These are phyloP conservation scores for Metschnikowia dekortorum DNA, from an alignment of 805 yeast species.

Conservation along the genomic window DNA sequence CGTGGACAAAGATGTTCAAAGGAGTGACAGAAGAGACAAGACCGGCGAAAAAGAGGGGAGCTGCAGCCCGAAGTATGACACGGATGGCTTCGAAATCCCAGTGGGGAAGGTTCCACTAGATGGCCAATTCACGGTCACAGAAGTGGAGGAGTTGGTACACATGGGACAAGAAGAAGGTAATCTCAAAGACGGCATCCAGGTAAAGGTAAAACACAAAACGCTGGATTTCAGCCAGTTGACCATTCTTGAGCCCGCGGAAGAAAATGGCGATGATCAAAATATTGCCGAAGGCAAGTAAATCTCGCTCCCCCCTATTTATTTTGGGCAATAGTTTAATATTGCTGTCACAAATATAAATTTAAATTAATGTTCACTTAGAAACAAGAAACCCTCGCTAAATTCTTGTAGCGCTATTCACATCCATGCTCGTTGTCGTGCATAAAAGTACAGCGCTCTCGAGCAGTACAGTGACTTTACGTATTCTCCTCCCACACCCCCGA, in stretches of 20 bases:
- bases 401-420: too few species aligned
- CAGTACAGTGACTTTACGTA: background rate
- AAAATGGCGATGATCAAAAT: background rate
- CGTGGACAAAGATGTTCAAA: conserved; percentile 19
- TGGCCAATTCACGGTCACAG: conserved; percentile 36
- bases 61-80: conserved; percentile 17
- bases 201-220: conserved; percentile 23
- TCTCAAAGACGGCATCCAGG: conserved; percentile 22
- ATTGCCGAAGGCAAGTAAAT: background rate
- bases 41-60: conserved; percentile 3
- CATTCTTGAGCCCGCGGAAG: conserved; percentile 16
- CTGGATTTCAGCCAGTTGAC: conserved; percentile 29
- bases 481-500: background rate
- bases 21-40: background rate
- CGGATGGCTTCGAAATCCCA: conserved; percentile 36
- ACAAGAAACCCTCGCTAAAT: too few species aligned
- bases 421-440: background rate
- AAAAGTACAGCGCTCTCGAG: background rate
- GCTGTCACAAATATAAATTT: too few species aligned
- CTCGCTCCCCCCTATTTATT: background rate
- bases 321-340: background rate
- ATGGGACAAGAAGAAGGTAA: conserved; percentile 30
- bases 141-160: conserved; percentile 27
- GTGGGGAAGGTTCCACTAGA: conserved; percentile 37
- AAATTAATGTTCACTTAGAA: too few species aligned